Base-by-base conservation (phyloP, 2,329 filamentous ascomycete species). In the Chaetomiaceae sp. region DNA sequence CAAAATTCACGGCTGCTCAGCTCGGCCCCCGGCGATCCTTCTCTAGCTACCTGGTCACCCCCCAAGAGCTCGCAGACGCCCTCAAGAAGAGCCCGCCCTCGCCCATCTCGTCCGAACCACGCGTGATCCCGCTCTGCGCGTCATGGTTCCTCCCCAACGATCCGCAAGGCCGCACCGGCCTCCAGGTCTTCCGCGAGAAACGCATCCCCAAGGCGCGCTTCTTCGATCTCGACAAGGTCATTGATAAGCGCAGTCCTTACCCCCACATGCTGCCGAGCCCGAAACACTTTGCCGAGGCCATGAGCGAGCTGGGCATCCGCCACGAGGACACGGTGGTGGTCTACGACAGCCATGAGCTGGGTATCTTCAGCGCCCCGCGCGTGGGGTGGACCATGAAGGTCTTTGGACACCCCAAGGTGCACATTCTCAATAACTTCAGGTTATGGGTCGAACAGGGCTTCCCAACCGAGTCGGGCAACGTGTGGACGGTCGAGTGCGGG, bases 61-160 rank as follows among this genome's bases (percentile, higher is more conserved):
- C 94, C 1, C 81, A 83, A 57, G 87, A 96, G 71, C 84, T 97
- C 53, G 73, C 86, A 66, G 82, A 87, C 60, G 91, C 91, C 47
- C 79, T 99, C 47, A 85, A 87, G 71, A 87, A 87, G 73, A 95
- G 92, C 69, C 81, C 90, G 3, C 81, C 87, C 12, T 88, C 86
- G 49, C 83, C 86, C 58, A 88, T 92, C 64, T 90, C 88, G 56
- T 87, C 89, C 39, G 84, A 89, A 12, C 88, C 92, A 1, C 85
- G 88, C 61, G 86, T 95, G 39, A 84, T 99, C 50, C 89, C 94
- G 3, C 79, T 99, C 38, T 96, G 91, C 71, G 94, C 91, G 43
- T 82, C 90, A 22, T 99, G 94, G 94, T 99, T 96, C 68, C 82
- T 99, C 59, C 94, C 94, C 59, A 97, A 96, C 70, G 92, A 96